phyloP scores from a whole-genome alignment of 148 eudicot species.

The Cornus suecica region DNA sequence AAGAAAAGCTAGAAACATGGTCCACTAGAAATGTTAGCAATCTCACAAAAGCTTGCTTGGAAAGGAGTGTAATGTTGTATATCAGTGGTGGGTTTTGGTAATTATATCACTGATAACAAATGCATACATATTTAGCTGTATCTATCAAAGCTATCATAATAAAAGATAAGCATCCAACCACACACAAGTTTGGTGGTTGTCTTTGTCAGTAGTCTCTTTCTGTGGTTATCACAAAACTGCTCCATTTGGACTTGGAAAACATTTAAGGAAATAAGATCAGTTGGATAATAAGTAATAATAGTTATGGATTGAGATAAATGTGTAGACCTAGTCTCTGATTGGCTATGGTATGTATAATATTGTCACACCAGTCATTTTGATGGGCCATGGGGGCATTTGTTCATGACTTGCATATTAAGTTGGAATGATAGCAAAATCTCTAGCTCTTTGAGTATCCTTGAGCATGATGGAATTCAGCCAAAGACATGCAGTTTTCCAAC shows the following conservation, averaged over 20 bases:
- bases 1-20: no score
- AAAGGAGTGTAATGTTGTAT: neutral
- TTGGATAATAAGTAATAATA: no score
- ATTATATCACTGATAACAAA: neutral
- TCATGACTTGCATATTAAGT: constrained; percentile 3
- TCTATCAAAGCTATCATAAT: neutral
- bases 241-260: constrained; percentile 11
- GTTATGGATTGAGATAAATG: constrained; percentile 5
- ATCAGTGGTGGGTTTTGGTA: neutral
- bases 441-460: no score
- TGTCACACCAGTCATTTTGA: neutral
- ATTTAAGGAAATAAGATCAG: no score
- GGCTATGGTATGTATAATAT: neutral
- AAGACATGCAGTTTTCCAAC: no score
- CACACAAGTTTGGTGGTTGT: constrained; percentile 10
- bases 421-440: no score
- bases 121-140: neutral
- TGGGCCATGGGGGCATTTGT: neutral
- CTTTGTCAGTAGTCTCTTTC: constrained; percentile 10
- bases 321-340: constrained; percentile 18
- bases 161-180: neutral
- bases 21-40: no score
- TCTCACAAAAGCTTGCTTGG: neutral
- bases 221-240: neutral
- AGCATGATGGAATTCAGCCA: no score